A percentile compares a stretch with the other conserved stretches of the same genome.
phyloP scores from a whole-genome alignment of 768 basidiomycete genomes.

The Mrakia hoshinonis region DNA sequence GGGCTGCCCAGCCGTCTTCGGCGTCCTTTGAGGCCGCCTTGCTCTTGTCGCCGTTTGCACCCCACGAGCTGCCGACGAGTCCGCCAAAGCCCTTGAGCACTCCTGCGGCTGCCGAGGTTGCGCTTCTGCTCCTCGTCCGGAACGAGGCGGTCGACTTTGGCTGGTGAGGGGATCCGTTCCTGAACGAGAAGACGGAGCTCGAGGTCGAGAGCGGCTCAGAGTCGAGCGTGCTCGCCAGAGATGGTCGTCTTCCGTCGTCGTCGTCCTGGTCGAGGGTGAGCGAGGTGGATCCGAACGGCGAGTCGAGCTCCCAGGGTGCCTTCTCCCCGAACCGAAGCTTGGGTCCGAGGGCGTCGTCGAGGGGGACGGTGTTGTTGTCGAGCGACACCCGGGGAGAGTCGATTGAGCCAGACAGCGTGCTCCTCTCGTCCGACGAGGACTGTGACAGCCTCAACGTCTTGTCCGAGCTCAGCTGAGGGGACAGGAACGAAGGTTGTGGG shows the following conservation, averaged over 20 bases:
- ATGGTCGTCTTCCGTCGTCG: neutral
- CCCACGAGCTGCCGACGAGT: neutral
- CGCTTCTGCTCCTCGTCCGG: neutral
- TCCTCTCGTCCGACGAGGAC: neutral
- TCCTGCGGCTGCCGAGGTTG: neutral
- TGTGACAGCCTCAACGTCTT: neutral
- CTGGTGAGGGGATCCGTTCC: too few relatives aligned
- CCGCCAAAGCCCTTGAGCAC: neutral
- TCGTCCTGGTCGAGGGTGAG: neutral
- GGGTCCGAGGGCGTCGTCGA: neutral
- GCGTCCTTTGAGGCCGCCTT: neutral
- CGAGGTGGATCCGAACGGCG: too few relatives aligned
- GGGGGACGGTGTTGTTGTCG: neutral
- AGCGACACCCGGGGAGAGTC: neutral
- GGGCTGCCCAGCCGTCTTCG: neutral
- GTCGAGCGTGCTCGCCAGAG: neutral
- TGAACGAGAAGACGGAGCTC: neutral
- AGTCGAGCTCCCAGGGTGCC: slow-evolving; percentile 2
- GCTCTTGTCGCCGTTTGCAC: neutral
- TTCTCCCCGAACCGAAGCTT: neutral
- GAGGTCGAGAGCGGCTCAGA: neutral
- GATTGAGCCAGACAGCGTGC: neutral
- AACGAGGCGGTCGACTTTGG: too few relatives aligned
- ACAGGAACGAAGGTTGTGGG: neutral
- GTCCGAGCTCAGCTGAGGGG: neutral